These are phyloP conservation scores for Aspergillus fumigatiaffinis DNA, from an alignment of 2,329 filamentous ascomycete species.

Conservation along the genomic window DNA sequence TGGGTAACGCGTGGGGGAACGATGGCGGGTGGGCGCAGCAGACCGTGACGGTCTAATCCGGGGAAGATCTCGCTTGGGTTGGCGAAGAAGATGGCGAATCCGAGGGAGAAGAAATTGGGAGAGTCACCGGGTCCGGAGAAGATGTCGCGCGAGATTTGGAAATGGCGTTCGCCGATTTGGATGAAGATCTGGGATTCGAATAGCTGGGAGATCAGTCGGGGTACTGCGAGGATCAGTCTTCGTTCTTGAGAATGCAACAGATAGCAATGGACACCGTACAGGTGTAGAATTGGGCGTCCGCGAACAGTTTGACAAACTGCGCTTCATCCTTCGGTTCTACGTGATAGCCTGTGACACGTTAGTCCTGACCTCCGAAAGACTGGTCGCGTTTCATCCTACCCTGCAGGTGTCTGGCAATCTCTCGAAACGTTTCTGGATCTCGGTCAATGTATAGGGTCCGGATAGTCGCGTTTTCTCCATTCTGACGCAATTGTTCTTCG, in stretches of 20 bases:
- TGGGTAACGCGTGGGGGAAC: slow-evolving; percentile 75
- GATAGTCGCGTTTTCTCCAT: slow-evolving; percentile 55
- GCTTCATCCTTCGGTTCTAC: slow-evolving; percentile 74
- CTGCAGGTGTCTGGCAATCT: slow-evolving; percentile 87
- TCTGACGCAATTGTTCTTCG: slow-evolving; percentile 69
- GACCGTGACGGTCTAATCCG: slow-evolving; percentile 70
- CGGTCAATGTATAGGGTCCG: slow-evolving; percentile 92
- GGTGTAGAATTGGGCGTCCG: slow-evolving; percentile 92
- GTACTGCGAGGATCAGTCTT: slow-evolving; percentile 55
- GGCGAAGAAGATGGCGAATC: slow-evolving; percentile 83
- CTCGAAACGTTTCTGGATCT: slow-evolving; percentile 80
- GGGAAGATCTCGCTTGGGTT: slow-evolving; percentile 78
- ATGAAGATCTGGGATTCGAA: slow-evolving; percentile 92
- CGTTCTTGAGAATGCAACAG: not conserved
- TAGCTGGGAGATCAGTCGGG: slow-evolving; percentile 82
- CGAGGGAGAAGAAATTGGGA: slow-evolving; percentile 94
- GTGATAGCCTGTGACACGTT: slow-evolving; percentile 62
- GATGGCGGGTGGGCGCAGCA: slow-evolving; percentile 84
- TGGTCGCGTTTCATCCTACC: slow-evolving; percentile 36
- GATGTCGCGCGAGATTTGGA: slow-evolving; percentile 84
- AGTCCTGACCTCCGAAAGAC: slow-evolving; percentile 1
- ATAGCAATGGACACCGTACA: slow-evolving; percentile 47
- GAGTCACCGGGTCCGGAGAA: slow-evolving; percentile 82
- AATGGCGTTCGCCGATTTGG: slow-evolving; percentile 79
- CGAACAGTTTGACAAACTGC: slow-evolving; percentile 89